These are phyloP conservation scores for Plasmodium reichenowi DNA, from an alignment of 169 alveolate species.

Conservation along the genomic window DNA sequence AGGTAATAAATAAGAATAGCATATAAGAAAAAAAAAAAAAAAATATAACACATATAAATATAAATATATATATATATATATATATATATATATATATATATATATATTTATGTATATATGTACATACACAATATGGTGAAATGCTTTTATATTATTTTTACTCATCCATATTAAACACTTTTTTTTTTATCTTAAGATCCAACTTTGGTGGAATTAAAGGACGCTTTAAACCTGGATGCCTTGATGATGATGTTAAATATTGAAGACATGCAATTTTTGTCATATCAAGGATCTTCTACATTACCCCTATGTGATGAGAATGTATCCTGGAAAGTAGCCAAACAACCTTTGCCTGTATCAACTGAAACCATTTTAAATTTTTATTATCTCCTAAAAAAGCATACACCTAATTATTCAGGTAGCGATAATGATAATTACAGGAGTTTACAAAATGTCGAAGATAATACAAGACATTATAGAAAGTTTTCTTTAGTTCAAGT, in stretches of 20 bases:
- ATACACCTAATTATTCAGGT: constrained; percentile 70
- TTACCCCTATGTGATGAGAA: constrained; percentile 88
- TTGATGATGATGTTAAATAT: constrained; percentile 89
- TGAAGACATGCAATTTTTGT: constrained; percentile 83
- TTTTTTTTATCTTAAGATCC: constrained; percentile 48
- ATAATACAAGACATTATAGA: constrained; percentile 82
- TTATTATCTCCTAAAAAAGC: constrained; percentile 87
- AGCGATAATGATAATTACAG: constrained; percentile 81
- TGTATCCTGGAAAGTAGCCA: constrained; percentile 90
- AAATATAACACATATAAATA: constrained; percentile 1
- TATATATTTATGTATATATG: neutral
- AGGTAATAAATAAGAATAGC: constrained; percentile 16
- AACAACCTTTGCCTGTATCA: constrained; percentile 88
- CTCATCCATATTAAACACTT: neutral
- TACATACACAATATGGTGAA: neutral
- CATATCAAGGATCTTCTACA: constrained; percentile 89
- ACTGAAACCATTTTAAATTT: constrained; percentile 88
- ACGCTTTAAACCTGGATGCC: constrained; percentile 85
- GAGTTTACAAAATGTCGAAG: constrained; percentile 84
- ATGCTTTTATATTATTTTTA: no score
- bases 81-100: neutral
- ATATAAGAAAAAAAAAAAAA: neutral
- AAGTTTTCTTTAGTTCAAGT: constrained; percentile 87
- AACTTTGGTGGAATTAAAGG: constrained; percentile 79
- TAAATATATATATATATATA: neutral